These are phyloP conservation scores for Bauhinia variegata DNA, from an alignment of 306 rosid species.

Conservation along the genomic window DNA sequence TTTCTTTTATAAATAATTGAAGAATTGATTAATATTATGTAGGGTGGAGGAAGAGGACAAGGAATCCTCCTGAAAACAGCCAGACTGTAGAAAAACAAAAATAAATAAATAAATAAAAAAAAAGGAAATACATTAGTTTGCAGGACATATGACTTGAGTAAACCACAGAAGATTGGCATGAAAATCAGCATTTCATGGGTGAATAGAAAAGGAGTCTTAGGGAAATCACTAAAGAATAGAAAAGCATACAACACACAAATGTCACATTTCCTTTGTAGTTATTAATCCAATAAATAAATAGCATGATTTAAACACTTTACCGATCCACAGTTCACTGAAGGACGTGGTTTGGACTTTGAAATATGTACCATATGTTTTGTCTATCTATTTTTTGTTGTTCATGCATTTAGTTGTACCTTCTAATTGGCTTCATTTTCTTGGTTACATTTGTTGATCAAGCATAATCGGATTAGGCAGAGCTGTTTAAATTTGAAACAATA, in stretches of 20 bases:
- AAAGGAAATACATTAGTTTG: conserved; percentile 3
- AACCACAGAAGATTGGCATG: conserved; percentile 16
- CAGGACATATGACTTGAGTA: background rate
- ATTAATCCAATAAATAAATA: too few species aligned
- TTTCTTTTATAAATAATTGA: conserved; percentile 7
- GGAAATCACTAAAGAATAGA: background rate
- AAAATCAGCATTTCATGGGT: background rate
- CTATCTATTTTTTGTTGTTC: background rate
- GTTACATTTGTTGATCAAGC: background rate
- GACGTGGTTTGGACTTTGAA: conserved; percentile 8
- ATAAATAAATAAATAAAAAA: too few species aligned
- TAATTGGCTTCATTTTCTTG: conserved; percentile 5
- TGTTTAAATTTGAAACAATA: background rate
- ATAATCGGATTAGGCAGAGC: background rate
- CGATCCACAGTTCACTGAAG: background rate
- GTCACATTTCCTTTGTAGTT: too few species aligned
- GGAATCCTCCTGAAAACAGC: background rate
- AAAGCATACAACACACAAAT: too few species aligned
- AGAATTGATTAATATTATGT: background rate
- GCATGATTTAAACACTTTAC: too few species aligned
- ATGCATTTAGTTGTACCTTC: background rate
- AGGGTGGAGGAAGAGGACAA: conserved; percentile 11
- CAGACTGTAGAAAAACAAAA: background rate
- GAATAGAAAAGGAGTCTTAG: background rate
- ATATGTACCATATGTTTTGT: background rate